Evolutionary conservation across 2,329 filamentous ascomycete species (phyloP).

Genomic region (Microdochium trichocladiopsis): DNA sequence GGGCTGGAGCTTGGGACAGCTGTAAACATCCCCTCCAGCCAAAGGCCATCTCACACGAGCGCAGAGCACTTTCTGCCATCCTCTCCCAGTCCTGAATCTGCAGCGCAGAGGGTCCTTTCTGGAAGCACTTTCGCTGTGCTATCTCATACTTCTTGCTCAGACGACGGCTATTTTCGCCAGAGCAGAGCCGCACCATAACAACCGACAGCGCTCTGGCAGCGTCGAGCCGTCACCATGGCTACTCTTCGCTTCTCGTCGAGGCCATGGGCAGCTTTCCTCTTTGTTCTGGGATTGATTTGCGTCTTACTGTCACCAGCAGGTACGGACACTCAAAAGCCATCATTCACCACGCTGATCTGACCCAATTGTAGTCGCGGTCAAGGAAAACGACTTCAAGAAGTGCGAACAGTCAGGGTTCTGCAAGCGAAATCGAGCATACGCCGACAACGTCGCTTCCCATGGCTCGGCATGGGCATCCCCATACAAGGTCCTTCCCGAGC

Average conservation of each 20-base stretch:
- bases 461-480: slow-evolving; percentile 70
- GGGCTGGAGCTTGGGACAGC: not conserved
- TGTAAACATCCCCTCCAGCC: not conserved
- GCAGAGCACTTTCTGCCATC: not conserved
- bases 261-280: slow-evolving; percentile 59
- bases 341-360: slow-evolving; percentile 4
- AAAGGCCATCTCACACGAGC: not conserved
- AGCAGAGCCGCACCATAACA: not conserved
- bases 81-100: not conserved
- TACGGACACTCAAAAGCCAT: slow-evolving; percentile 28
- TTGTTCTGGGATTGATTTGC: slow-evolving; percentile 50
- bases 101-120: not conserved
- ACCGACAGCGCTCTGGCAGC: slow-evolving; percentile 5
- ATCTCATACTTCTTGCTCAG: not conserved
- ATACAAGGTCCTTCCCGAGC: slow-evolving; percentile 67
- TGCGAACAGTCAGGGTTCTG: slow-evolving; percentile 96
- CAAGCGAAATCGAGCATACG: slow-evolving; percentile 85
- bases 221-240: slow-evolving; percentile 37
- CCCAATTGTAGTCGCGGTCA: slow-evolving; percentile 61
- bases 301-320: slow-evolving; percentile 58
- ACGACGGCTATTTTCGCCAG: not conserved
- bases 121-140: not conserved
- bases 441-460: slow-evolving; percentile 63
- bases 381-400: slow-evolving; percentile 96
- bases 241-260: slow-evolving; percentile 41